phyloP scores from a whole-genome alignment of 805 yeast genomes.

The Kockiozyma suomiensis region DNA sequence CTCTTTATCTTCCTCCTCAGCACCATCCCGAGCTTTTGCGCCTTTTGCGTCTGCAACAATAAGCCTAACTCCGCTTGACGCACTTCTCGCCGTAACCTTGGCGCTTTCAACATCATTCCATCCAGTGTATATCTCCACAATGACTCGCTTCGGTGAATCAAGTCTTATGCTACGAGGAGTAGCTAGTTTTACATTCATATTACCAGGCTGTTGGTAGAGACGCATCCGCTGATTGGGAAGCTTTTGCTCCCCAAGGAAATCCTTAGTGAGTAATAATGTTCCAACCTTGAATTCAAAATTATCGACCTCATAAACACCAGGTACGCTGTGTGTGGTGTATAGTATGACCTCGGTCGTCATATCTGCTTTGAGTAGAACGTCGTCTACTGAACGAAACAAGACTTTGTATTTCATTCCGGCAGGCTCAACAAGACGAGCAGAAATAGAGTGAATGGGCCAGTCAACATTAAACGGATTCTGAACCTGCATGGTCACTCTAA shows the following conservation, averaged over 20 bases:
- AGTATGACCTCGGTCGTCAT: conserved; percentile 37
- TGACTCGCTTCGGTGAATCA: conserved; percentile 18
- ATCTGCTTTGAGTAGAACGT: neutral
- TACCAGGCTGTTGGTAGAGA: conserved; percentile 30
- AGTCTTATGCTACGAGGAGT: conserved; percentile 16
- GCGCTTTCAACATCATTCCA: conserved; percentile 28
- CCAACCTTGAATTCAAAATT: conserved; percentile 39
- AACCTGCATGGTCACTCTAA: conserved; percentile 11
- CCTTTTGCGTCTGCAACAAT: conserved; percentile 9
- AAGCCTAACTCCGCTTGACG: conserved; percentile 25
- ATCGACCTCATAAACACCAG: conserved; percentile 45
- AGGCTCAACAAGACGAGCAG: conserved; percentile 24
- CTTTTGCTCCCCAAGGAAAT: conserved; percentile 9
- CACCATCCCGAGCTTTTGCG: neutral
- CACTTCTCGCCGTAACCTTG: conserved; percentile 19
- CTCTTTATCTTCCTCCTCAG: neutral
- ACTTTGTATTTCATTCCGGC: conserved; percentile 28
- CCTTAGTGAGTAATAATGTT: conserved; percentile 39
- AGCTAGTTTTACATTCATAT: conserved; percentile 20
- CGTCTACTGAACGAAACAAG: conserved; percentile 15
- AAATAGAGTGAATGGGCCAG: conserved; percentile 16
- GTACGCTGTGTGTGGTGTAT: conserved; percentile 39
- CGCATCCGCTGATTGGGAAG: conserved; percentile 12
- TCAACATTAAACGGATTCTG: conserved; percentile 16
- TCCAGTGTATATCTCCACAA: conserved; percentile 26